These are phyloP conservation scores for Serendipita vermifera DNA, from an alignment of 768 basidiomycete genomes.

Conservation along the genomic window DNA sequence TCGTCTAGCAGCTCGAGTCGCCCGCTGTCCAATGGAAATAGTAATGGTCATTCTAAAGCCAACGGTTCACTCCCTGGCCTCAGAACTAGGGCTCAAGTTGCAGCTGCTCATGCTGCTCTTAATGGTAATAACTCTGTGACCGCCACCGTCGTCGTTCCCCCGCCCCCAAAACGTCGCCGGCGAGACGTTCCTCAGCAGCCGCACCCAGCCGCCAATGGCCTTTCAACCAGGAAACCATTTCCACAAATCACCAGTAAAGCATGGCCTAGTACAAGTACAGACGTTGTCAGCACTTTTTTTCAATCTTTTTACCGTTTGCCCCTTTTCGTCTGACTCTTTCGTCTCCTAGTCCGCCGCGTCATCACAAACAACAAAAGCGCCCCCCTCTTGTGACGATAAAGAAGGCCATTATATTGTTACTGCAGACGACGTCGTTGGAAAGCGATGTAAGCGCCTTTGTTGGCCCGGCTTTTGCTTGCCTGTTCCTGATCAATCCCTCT, in stretches of 20 bases:
- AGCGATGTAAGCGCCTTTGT: conserved; percentile 50
- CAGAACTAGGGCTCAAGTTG: conserved; percentile 72
- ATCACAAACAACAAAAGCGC: conserved; percentile 48
- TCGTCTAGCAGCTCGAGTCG: conserved; percentile 56
- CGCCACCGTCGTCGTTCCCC: conserved; percentile 50
- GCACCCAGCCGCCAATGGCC: conserved; percentile 42
- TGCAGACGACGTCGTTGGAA: conserved; percentile 76
- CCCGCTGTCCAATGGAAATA: conserved; percentile 27
- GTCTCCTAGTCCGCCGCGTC: conserved; percentile 16
- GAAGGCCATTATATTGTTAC: conserved; percentile 98
- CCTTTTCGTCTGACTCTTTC: conserved; percentile 15
- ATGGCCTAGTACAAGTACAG: conserved; percentile 54
- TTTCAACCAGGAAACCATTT: conserved; percentile 32
- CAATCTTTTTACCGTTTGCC: conserved; percentile 12
- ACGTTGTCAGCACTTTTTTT: conserved; percentile 43
- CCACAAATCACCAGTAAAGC: conserved; percentile 38
- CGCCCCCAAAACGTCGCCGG: conserved; percentile 73
- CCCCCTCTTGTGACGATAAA: conserved; percentile 83
- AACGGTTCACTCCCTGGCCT: conserved; percentile 64
- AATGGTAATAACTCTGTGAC: conserved; percentile 44
- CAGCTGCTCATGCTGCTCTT: conserved; percentile 65
- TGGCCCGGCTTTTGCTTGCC: conserved; percentile 1
- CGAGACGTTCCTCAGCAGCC: conserved; percentile 50
- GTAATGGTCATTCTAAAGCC: conserved; percentile 58
- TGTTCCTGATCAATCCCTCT: conserved; percentile 12